phyloP scores from a whole-genome alignment of 805 yeast genomes.

The Hanseniaspora thailandica region DNA sequence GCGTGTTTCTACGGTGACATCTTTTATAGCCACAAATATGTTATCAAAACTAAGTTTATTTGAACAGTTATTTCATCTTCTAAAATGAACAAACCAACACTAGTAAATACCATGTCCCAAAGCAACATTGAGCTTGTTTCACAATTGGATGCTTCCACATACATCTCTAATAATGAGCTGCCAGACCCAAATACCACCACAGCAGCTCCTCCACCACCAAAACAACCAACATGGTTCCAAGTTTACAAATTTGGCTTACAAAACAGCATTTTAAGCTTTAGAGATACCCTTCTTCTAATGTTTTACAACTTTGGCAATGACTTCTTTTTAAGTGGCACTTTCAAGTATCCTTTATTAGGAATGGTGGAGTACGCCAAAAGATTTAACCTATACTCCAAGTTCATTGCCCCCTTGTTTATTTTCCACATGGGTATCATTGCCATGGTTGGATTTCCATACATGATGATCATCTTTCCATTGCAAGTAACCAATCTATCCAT shows the following conservation, averaged over 20 bases:
- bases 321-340: constrained; percentile 17
- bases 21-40: no score
- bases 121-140: background rate
- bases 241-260: background rate
- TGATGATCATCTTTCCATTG: constrained; percentile 24
- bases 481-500: constrained; percentile 22
- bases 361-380: constrained; percentile 21
- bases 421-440: constrained; percentile 20
- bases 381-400: constrained; percentile 24
- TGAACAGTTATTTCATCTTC: no score
- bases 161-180: background rate
- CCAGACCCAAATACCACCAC: background rate
- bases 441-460: constrained; percentile 20
- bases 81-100: background rate
- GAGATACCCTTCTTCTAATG: background rate
- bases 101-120: background rate
- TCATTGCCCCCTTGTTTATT: constrained; percentile 20
- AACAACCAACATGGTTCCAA: constrained; percentile 1
- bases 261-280: constrained; percentile 4
- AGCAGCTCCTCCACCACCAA: background rate
- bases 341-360: constrained; percentile 24
- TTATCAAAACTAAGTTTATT: no score
- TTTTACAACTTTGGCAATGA: constrained; percentile 17
- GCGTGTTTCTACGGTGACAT: no score
- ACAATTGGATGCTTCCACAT: background rate